Conservation (phyloP, 2,329 filamentous ascomycete genomes). For the Fusarium verrucosum region DNA sequence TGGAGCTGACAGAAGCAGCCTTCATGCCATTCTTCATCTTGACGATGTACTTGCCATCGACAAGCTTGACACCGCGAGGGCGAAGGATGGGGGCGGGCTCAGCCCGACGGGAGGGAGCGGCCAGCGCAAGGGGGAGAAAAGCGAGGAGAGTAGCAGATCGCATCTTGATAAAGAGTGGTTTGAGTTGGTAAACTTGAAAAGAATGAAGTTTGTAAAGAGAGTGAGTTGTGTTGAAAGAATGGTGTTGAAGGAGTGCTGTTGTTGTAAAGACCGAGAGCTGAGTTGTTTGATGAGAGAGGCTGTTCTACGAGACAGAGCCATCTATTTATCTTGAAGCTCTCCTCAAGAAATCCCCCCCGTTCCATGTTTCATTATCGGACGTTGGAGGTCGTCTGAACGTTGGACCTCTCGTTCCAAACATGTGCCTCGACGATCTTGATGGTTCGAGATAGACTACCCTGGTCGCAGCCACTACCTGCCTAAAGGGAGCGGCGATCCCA, state of each 20-base stretch:
- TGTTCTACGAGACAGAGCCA: neutral
- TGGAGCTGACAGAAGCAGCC: constrained; percentile 36
- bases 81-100: constrained; percentile 49
- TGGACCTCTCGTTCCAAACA: constrained; percentile 23
- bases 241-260: constrained; percentile 18
- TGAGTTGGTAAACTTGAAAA: neutral
- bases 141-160: constrained; percentile 47
- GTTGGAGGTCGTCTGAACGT: constrained; percentile 16
- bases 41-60: constrained; percentile 53
- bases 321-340: constrained; percentile 32
- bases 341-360: neutral
- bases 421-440: constrained; percentile 30
- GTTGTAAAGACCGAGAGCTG: constrained; percentile 26
- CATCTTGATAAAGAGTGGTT: constrained; percentile 42
- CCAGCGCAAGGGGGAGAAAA: constrained; percentile 47
- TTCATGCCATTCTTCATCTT: constrained; percentile 46
- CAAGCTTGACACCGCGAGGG: constrained; percentile 45
- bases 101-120: constrained; percentile 46
- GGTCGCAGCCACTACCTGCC: constrained; percentile 29
- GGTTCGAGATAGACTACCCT: constrained; percentile 24
- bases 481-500: constrained; percentile 31
- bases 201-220: constrained; percentile 15
- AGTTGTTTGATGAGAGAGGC: constrained; percentile 25
- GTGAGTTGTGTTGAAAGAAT: constrained; percentile 20
- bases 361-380: neutral